phyloP scores from a whole-genome alignment of 495 filamentous ascomycete species.

The Talaromyces trachyspermus region DNA sequence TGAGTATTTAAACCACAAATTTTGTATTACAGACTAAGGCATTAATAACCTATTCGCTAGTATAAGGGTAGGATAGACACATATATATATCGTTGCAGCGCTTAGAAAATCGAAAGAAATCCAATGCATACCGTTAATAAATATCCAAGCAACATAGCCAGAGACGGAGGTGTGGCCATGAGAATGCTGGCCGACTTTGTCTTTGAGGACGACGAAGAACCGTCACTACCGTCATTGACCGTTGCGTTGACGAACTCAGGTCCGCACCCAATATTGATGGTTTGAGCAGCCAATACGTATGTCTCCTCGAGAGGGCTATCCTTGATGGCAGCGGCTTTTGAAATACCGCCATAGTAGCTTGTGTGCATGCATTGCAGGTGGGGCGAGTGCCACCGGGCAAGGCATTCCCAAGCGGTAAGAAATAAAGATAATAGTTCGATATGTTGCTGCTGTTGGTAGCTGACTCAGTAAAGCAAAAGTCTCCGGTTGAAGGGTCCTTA shows the following conservation, averaged over 20 bases:
- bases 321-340: conserved; percentile 51
- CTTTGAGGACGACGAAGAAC: neutral
- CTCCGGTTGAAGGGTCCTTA: conserved; percentile 34
- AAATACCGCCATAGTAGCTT: conserved; percentile 64
- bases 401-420: conserved; percentile 66
- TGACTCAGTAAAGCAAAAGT: conserved; percentile 71
- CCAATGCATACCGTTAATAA: neutral
- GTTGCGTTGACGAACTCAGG: conserved; percentile 52
- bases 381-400: conserved; percentile 57
- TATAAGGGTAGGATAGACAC: neutral
- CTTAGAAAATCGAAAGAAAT: neutral
- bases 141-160: neutral
- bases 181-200: neutral
- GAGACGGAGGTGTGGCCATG: neutral
- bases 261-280: conserved; percentile 61
- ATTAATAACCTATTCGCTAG: neutral
- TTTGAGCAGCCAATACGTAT: conserved; percentile 56
- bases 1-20: neutral
- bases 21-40: neutral
- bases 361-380: conserved; percentile 61
- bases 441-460: conserved; percentile 64
- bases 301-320: conserved; percentile 48
- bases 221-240: conserved; percentile 36
- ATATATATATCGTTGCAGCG: neutral
- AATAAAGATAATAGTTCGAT: conserved; percentile 71